phyloP scores from a whole-genome alignment of 1,284 basidiomycete species.

The Ustilago crameri region DNA sequence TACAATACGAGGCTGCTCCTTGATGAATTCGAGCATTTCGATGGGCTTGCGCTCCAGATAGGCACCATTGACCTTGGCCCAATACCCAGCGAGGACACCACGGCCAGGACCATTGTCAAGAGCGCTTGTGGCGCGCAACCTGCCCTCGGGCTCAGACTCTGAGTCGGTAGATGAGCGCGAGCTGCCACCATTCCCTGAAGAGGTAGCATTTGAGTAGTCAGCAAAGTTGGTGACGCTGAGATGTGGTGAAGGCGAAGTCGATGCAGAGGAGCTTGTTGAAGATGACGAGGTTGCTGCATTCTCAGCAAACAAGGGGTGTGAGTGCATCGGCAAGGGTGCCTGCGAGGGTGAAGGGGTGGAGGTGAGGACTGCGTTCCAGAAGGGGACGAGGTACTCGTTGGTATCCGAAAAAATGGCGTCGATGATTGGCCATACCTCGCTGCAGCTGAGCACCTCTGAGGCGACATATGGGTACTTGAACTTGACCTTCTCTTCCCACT shows the following conservation, averaged over 20 bases:
- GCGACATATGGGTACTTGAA: constrained; percentile 85
- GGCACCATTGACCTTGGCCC: constrained; percentile 85
- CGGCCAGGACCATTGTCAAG: constrained; percentile 70
- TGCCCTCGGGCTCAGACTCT: constrained; percentile 23
- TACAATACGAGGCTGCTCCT: constrained; percentile 82
- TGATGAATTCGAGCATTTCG: constrained; percentile 94
- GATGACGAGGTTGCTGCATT: constrained; percentile 17
- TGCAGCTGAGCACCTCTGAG: constrained; percentile 89
- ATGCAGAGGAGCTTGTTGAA: constrained; percentile 25
- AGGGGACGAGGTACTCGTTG: constrained; percentile 72
- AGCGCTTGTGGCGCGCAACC: constrained; percentile 43
- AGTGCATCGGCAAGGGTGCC: constrained; percentile 61
- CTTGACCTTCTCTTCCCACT: constrained; percentile 66
- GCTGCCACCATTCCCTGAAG: constrained; percentile 17
- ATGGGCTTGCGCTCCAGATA: constrained; percentile 87
- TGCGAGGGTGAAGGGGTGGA: constrained; percentile 71
- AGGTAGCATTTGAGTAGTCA: constrained; percentile 23
- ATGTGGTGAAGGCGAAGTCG: constrained; percentile 38
- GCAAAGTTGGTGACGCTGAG: constrained; percentile 46
- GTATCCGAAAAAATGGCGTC: constrained; percentile 84
- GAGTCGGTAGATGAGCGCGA: constrained; percentile 35
- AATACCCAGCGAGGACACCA: constrained; percentile 71
- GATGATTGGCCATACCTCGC: constrained; percentile 93
- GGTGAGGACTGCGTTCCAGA: constrained; percentile 93
- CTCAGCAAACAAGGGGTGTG: constrained; percentile 63